phyloP scores from a whole-genome alignment of 176 grass and related monocot genomes.

The Triticum monococcum region DNA sequence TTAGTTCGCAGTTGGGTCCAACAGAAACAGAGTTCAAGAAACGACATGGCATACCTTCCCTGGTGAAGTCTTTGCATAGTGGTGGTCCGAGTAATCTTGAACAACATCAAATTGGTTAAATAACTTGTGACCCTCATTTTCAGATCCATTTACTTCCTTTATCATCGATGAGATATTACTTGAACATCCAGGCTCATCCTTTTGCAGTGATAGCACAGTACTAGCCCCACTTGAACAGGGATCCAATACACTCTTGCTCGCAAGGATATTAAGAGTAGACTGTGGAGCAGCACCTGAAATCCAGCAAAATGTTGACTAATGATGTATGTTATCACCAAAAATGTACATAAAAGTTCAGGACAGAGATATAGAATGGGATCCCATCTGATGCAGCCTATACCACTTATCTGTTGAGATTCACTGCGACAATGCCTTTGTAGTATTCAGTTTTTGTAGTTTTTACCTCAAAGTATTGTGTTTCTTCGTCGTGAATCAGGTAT shows the following conservation, averaged over 20 bases:
- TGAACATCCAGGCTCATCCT: conserved; percentile 33
- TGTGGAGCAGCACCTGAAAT: conserved; percentile 32
- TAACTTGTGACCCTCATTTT: conserved; percentile 3
- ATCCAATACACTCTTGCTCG: conserved; percentile 25
- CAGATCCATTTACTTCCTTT: conserved; percentile 38
- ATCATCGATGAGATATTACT: conserved; percentile 21
- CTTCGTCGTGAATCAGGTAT: background rate
- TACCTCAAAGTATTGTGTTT: background rate
- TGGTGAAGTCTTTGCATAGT: conserved; percentile 46
- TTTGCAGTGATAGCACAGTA: conserved; percentile 19
- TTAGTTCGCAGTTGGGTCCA: background rate
- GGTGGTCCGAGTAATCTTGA: conserved; percentile 65
- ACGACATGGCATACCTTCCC: conserved; percentile 35
- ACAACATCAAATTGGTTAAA: conserved; percentile 70
- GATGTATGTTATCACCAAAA: background rate
- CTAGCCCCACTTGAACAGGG: conserved; percentile 36
- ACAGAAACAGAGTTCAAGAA: conserved; percentile 21
- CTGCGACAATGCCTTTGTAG: background rate
- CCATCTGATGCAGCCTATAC: background rate
- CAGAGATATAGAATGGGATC: background rate
- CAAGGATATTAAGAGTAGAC: conserved; percentile 12
- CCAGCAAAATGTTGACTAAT: background rate
- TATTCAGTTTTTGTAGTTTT: too few species aligned
- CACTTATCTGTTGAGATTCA: background rate
- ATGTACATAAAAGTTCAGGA: background rate